Evolutionary conservation across 352 stramenopile species (phyloP).

Genomic region (Globisporangium nodosum): DNA sequence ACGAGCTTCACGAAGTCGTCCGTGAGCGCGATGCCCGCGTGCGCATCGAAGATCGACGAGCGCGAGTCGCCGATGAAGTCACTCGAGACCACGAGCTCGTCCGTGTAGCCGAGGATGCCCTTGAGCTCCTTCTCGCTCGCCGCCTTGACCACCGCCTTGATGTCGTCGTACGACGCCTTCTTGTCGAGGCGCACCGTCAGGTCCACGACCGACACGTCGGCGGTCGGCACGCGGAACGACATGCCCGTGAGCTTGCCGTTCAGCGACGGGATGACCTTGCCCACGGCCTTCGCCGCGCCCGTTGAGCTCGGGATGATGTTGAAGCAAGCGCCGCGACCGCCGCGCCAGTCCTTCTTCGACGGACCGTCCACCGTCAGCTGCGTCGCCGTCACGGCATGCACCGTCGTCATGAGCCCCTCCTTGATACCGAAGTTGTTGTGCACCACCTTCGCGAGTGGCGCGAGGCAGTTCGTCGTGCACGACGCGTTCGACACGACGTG

Average conservation of each 20-base stretch:
- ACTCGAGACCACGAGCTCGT: conserved; percentile 95
- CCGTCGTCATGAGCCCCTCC: conserved; percentile 98
- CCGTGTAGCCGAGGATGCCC: conserved; percentile 98
- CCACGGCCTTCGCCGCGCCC: conserved; percentile 97
- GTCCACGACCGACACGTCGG: conserved; percentile 89
- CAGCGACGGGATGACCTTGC: conserved; percentile 96
- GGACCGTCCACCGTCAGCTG: conserved; percentile 97
- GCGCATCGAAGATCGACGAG: conserved; percentile 98
- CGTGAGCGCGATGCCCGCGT: conserved; percentile 97
- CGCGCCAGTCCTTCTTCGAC: conserved; percentile 98
- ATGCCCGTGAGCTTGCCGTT: conserved; percentile 92
- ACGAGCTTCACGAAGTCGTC: conserved; percentile 99
- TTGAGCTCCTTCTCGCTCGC: conserved; percentile 93
- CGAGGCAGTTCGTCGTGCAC: conserved; percentile 99
- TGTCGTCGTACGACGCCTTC: conserved; percentile 96
- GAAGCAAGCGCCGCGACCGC: conserved; percentile 94
- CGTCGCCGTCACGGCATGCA: conserved; percentile 98
- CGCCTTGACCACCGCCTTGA: conserved; percentile 95
- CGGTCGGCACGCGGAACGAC: conserved; percentile 89
- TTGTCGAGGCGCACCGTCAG: conserved; percentile 81
- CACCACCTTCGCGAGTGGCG: conserved; percentile 97
- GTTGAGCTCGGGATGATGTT: conserved; percentile 99
- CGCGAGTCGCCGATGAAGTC: conserved; percentile 96
- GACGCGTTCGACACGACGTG: conserved; percentile 98
- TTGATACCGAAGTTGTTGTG: conserved; percentile 98